Percentiles rank a stretch among this genome's conserved stretches.
Conservation (phyloP, 768 basidiomycete species). For the Russula sp. region DNA sequence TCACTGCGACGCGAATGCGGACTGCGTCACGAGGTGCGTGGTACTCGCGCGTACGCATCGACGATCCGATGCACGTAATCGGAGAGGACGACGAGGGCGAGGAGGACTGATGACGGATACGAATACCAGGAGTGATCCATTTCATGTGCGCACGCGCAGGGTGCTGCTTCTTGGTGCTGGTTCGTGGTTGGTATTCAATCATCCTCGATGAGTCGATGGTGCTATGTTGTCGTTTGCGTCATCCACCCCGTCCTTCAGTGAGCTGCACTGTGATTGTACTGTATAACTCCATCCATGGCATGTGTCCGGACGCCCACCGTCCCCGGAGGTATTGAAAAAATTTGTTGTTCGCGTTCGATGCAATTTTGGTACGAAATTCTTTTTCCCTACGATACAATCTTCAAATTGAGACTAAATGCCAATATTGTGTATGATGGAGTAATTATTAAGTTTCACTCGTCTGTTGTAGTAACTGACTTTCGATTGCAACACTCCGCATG, state of each 20-base stretch:
- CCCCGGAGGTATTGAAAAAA: neutral
- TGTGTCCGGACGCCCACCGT: neutral
- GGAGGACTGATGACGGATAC: neutral
- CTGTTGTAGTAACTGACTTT: neutral
- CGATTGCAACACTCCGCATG: neutral
- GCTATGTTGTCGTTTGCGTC: neutral
- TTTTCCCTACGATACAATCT: no score
- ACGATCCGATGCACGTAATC: slow-evolving; percentile 43
- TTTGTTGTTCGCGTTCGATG: neutral
- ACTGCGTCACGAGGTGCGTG: slow-evolving; percentile 46
- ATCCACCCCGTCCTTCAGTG: neutral
- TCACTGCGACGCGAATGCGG: slow-evolving; percentile 38
- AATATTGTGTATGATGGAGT: no score
- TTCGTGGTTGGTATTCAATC: neutral
- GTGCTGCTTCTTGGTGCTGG: neutral
- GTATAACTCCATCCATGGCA: neutral
- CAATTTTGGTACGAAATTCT: neutral
- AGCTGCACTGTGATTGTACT: neutral
- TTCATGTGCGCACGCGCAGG: neutral
- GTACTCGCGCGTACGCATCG: slow-evolving; percentile 60
- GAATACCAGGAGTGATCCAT: neutral
- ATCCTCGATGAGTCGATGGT: neutral
- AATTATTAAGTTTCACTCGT: no score
- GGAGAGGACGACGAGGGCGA: slow-evolving; percentile 49
- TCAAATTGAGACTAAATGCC: no score